phyloP scores from a whole-genome alignment of 225 moss, liverwort and hornwort genomes.

The Takakia lepidozioides region DNA sequence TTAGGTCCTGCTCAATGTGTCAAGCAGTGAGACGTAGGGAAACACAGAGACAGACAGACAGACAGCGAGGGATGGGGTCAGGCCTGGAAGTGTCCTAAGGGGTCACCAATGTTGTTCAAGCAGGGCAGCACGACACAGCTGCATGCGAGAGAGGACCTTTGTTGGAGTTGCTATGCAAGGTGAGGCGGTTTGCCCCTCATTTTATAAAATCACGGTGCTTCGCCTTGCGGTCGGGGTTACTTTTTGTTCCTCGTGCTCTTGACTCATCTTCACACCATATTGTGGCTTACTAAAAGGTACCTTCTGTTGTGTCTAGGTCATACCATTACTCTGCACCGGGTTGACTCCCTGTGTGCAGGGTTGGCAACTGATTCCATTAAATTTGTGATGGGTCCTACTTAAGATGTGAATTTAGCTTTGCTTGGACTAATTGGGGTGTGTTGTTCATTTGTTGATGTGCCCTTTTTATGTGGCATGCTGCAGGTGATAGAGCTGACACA shows the following conservation, averaged over 20 bases:
- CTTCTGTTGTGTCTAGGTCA: conserved; percentile 25
- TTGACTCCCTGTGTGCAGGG: no score
- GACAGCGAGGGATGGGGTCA: conserved; percentile 48
- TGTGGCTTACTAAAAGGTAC: conserved; percentile 48
- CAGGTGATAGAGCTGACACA: conserved; percentile 92
- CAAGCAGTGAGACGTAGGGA: conserved; percentile 32
- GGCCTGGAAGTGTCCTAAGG: conserved; percentile 98
- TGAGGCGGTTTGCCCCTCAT: conserved; percentile 98
- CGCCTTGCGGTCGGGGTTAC: conserved; percentile 29
- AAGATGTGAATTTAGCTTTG: conserved; percentile 19
- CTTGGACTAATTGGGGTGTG: conserved; percentile 10
- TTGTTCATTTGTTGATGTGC: conserved; percentile 46
- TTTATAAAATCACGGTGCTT: conserved; percentile 24
- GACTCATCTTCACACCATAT: conserved; percentile 10
- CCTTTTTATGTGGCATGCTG: conserved; percentile 50
- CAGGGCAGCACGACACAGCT: conserved; percentile 99
- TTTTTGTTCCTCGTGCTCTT: conserved; percentile 27
- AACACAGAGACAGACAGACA: conserved; percentile 35
- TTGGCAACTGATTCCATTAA: no score
- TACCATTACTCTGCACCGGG: conserved; percentile 10
- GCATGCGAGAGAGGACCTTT: conserved; percentile 99
- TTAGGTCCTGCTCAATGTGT: conserved; percentile 28
- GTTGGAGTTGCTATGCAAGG: conserved; percentile 99
- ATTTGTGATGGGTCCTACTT: no score
- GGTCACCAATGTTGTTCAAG: conserved; percentile 99